These are phyloP conservation scores for bread wheat (Triticum aestivum) DNA, from an alignment of 176 grass and related monocot genomes.

Conservation along the genomic window DNA sequence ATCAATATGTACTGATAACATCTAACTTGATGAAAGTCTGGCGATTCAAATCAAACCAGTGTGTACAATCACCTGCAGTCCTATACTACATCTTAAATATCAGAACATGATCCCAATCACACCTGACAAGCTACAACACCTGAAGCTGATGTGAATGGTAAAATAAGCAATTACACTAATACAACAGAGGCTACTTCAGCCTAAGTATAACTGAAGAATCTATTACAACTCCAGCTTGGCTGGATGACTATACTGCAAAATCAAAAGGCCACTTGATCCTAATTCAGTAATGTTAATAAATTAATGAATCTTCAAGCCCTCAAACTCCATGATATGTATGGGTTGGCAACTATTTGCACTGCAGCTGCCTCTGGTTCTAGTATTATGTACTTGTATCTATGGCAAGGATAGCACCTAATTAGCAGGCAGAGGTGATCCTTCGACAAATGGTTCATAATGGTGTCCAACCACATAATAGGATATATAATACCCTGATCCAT, in stretches of 20 bases:
- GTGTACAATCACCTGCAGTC: background rate
- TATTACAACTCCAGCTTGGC: constrained; percentile 1
- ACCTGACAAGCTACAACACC: background rate
- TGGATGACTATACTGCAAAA: background rate
- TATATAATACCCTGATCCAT: no score
- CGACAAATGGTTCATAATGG: no score
- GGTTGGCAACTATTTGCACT: constrained; percentile 39
- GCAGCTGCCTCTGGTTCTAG: constrained; percentile 51
- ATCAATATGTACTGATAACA: background rate
- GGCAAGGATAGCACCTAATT: no score
- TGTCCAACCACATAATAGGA: no score
- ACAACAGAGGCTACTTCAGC: constrained; percentile 32
- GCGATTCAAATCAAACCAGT: background rate
- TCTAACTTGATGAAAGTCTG: no score
- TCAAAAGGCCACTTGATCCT: background rate
- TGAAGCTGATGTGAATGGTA: constrained; percentile 26
- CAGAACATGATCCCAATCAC: background rate
- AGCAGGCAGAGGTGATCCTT: no score
- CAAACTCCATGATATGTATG: background rate
- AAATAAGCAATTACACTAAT: background rate
- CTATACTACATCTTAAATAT: background rate
- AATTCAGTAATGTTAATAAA: background rate
- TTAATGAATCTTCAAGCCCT: background rate
- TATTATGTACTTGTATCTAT: no score
- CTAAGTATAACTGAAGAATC: background rate